Conservation (phyloP, 129 eudicot genomes). For the Flaveria trinervia region DNA sequence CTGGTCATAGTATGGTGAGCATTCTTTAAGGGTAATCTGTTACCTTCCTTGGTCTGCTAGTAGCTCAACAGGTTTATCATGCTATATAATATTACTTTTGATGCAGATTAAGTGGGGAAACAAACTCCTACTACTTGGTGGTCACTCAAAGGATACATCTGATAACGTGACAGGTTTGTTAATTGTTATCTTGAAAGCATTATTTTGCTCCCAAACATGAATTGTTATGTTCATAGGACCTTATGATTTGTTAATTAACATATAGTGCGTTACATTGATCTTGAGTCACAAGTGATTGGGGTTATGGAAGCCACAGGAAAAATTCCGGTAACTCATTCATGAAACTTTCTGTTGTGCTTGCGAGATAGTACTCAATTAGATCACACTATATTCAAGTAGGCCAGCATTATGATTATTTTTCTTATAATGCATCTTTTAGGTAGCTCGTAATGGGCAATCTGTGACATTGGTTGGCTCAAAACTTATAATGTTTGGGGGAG, state of each 20-base stretch:
- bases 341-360: constrained; percentile 22
- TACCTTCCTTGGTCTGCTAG: not conserved
- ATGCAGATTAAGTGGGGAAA: constrained; percentile 76
- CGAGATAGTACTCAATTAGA: not conserved
- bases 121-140: constrained; percentile 66
- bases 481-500: constrained; percentile 96
- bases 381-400: constrained; percentile 9
- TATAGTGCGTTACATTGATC: constrained; percentile 83
- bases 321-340: constrained; percentile 61
- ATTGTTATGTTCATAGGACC: constrained; percentile 18
- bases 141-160: constrained; percentile 60
- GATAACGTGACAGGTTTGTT: constrained; percentile 63
- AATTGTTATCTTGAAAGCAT: constrained; percentile 16
- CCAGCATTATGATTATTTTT: constrained; percentile 18
- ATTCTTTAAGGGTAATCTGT: constrained; percentile 4
- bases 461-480: constrained; percentile 77
- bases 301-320: constrained; percentile 74
- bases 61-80: constrained; percentile 8
- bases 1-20: constrained; percentile 87
- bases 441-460: constrained; percentile 93
- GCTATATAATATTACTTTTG: constrained; percentile 16
- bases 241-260: constrained; percentile 25
- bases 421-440: constrained; percentile 44
- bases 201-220: constrained; percentile 18
- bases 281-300: constrained; percentile 63